A percentile compares a stretch with the other conserved stretches of the same genome.
Evolutionary conservation across 441 rosid genomes (phyloP).

Genomic region (Populus tomentosa): DNA sequence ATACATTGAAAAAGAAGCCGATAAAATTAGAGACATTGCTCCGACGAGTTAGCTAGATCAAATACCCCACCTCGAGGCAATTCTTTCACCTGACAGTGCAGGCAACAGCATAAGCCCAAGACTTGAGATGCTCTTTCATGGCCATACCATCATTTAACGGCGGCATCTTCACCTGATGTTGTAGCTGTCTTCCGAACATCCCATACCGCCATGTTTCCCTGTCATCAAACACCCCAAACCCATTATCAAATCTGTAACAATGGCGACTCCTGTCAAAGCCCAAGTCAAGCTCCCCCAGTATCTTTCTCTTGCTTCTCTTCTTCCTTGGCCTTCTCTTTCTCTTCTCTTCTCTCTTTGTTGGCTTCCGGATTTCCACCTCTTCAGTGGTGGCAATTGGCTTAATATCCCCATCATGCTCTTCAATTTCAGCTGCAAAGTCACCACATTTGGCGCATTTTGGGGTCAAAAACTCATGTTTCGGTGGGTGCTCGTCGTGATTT

Average conservation of each 20-base stretch:
- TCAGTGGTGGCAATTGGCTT: not conserved
- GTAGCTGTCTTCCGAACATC: not conserved
- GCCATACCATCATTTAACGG: slow-evolving; percentile 43
- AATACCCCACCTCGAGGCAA: not conserved
- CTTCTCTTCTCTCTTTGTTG: slow-evolving; percentile 12
- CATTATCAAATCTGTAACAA: not conserved
- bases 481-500: not conserved
- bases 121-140: slow-evolving; percentile 58
- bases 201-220: not conserved
- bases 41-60: not conserved
- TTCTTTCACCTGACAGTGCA: slow-evolving; percentile 33
- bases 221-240: not conserved
- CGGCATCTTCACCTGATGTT: slow-evolving; percentile 32
- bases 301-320: slow-evolving; percentile 29
- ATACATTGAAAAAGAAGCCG: not conserved
- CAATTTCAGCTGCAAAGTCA: slow-evolving; percentile 8
- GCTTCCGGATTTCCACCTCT: slow-evolving; percentile 8
- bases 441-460: slow-evolving; percentile 19
- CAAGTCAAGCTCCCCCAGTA: slow-evolving; percentile 29
- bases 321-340: slow-evolving; percentile 9
- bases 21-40: not conserved
- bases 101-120: slow-evolving; percentile 66
- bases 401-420: not conserved
- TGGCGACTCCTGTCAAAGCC: slow-evolving; percentile 5
- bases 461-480: not conserved